These are phyloP conservation scores for Citrus reticulata DNA, from an alignment of 345 rosid species.

Conservation along the genomic window DNA sequence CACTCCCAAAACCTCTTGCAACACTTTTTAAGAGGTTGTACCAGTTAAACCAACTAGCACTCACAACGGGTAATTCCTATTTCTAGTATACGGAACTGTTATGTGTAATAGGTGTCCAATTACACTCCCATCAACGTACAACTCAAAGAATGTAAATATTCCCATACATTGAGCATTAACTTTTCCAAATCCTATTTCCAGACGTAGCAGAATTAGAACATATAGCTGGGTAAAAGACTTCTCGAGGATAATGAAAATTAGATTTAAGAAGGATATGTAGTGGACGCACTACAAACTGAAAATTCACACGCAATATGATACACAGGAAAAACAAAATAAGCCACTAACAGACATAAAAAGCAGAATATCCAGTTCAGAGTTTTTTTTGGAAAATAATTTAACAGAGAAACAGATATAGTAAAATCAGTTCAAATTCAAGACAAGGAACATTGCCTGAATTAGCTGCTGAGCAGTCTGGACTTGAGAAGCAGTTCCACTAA, in stretches of 20 bases:
- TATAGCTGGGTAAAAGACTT: neutral
- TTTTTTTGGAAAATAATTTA: neutral
- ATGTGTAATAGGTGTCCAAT: neutral
- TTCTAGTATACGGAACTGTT: neutral
- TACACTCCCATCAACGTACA: neutral
- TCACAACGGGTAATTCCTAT: neutral
- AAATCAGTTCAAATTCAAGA: neutral
- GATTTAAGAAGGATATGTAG: neutral
- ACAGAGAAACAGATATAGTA: neutral
- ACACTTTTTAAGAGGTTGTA: no score
- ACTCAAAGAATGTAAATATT: neutral
- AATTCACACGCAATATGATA: neutral
- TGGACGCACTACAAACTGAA: neutral
- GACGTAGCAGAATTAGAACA: neutral
- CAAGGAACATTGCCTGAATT: constrained; percentile 61
- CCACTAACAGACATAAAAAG: neutral
- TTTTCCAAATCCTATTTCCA: neutral
- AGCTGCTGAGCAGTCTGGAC: constrained; percentile 98
- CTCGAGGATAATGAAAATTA: neutral
- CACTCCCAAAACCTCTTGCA: no score
- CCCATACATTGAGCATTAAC: neutral
- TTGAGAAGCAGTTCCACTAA: constrained; percentile 93
- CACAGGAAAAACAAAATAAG: neutral
- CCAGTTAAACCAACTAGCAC: neutral
- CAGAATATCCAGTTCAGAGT: neutral